phyloP scores from a whole-genome alignment of 2,329 filamentous ascomycete genomes.

The Apiospora malaysiana region DNA sequence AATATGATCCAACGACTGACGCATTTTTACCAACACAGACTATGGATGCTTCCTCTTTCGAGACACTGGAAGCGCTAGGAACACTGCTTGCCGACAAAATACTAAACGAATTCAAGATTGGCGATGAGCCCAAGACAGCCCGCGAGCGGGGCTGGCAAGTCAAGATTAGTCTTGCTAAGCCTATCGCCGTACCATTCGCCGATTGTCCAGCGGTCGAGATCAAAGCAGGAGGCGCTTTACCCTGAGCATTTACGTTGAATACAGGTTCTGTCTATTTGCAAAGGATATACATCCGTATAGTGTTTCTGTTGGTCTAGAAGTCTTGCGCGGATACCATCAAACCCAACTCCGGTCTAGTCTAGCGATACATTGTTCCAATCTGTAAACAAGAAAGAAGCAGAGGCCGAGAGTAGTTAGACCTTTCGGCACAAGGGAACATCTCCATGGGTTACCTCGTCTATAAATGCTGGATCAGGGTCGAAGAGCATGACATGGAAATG shows the following conservation, averaged over 20 bases:
- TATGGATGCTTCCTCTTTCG: conserved; percentile 62
- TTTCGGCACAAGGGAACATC: conserved; percentile 71
- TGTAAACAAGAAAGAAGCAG: neutral
- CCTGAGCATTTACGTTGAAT: neutral
- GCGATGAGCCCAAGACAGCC: conserved; percentile 41
- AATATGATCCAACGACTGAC: neutral
- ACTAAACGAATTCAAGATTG: conserved; percentile 47
- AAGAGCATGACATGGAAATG: conserved; percentile 96
- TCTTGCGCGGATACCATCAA: neutral
- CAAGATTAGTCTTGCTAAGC: conserved; percentile 71
- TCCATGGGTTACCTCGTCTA: conserved; percentile 73
- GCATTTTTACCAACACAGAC: conserved; percentile 42
- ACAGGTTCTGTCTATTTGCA: neutral
- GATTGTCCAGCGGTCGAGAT: conserved; percentile 74
- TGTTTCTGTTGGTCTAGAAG: neutral
- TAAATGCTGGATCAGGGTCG: conserved; percentile 72
- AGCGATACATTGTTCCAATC: neutral
- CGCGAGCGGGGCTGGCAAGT: conserved; percentile 56
- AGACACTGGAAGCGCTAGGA: conserved; percentile 68
- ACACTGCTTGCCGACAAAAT: conserved; percentile 53
- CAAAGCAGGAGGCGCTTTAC: conserved; percentile 35
- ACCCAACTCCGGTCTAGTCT: neutral
- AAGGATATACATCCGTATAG: neutral
- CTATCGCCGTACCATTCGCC: conserved; percentile 74
- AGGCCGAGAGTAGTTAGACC: conserved; percentile 28